Conservation (phyloP, 2,329 filamentous ascomycete species). For the Cladobotryum mycophilum region DNA sequence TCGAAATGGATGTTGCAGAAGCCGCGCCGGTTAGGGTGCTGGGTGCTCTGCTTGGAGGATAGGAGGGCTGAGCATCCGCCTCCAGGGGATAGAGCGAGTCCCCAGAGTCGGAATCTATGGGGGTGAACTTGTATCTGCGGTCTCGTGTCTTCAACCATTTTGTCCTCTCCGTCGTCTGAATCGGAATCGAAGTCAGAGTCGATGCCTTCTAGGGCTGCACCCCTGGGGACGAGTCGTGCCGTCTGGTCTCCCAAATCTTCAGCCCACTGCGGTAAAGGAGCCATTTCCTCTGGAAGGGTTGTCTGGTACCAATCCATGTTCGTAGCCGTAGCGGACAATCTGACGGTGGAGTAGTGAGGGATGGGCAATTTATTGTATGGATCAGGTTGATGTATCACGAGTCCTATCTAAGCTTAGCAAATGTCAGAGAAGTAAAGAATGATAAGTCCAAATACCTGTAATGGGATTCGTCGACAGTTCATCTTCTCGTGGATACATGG, state of each 20-base stretch:
- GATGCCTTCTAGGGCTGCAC: slow-evolving; percentile 35
- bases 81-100: slow-evolving; percentile 45
- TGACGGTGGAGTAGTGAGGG: slow-evolving; percentile 46
- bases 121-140: slow-evolving; percentile 38
- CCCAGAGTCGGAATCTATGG: slow-evolving; percentile 48
- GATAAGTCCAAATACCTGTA: slow-evolving; percentile 9
- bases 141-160: slow-evolving; percentile 8
- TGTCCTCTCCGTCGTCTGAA: slow-evolving; percentile 16
- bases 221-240: slow-evolving; percentile 37
- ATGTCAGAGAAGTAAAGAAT: background rate
- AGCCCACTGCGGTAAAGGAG: slow-evolving; percentile 39
- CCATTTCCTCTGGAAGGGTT: slow-evolving; percentile 31
- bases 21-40: slow-evolving; percentile 39
- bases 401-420: slow-evolving; percentile 26
- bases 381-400: slow-evolving; percentile 37
- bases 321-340: slow-evolving; percentile 45
- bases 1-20: slow-evolving; percentile 33
- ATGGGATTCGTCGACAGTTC: slow-evolving; percentile 27
- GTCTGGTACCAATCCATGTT: slow-evolving; percentile 50
- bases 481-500: slow-evolving; percentile 35
- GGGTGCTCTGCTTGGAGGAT: slow-evolving; percentile 41
- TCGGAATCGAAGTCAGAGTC: slow-evolving; percentile 23
- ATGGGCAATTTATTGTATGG: slow-evolving; percentile 19
- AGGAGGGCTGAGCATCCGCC: slow-evolving; percentile 47
- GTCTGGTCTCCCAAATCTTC: slow-evolving; percentile 39